Conservation (phyloP, 768 basidiomycete species). For the Auriscalpium microsporum region DNA sequence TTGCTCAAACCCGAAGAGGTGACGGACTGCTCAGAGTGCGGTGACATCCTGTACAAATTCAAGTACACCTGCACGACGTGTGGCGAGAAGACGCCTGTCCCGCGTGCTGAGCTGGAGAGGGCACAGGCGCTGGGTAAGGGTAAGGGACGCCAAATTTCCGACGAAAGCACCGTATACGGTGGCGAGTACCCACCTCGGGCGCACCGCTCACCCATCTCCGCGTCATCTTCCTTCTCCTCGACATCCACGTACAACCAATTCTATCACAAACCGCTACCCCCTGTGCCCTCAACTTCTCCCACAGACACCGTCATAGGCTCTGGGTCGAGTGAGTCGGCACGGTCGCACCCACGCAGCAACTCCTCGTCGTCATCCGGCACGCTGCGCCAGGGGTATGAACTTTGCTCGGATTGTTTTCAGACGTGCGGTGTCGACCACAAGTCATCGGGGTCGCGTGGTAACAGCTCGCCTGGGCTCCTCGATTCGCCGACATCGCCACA, state of each 20-base stretch:
- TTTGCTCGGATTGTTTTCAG: constrained; percentile 77
- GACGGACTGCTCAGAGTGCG: constrained; percentile 81
- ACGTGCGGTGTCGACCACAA: constrained; percentile 72
- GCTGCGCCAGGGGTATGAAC: constrained; percentile 58
- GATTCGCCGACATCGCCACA: constrained; percentile 43
- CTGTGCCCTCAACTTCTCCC: constrained; percentile 24
- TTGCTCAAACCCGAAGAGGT: constrained; percentile 51
- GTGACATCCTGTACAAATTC: constrained; percentile 63
- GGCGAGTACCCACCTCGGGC: constrained; percentile 1
- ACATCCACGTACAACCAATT: constrained; percentile 1
- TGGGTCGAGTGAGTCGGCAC: constrained; percentile 7
- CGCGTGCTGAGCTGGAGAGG: constrained; percentile 13
- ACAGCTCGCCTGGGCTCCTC: constrained; percentile 34
- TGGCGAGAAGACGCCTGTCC: constrained; percentile 58
- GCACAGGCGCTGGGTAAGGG: constrained; percentile 31
- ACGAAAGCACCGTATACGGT: background rate
- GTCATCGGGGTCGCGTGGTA: constrained; percentile 41
- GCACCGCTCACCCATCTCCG: constrained; percentile 1
- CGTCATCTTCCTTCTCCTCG: background rate
- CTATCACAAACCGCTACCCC: constrained; percentile 38
- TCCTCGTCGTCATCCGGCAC: constrained; percentile 8
- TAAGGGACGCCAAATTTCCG: constrained; percentile 31
- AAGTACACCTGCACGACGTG: constrained; percentile 88
- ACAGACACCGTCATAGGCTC: background rate
- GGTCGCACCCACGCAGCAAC: constrained; percentile 11